Base-by-base conservation (phyloP, 257 asterid species). In the Echites panduratus region DNA sequence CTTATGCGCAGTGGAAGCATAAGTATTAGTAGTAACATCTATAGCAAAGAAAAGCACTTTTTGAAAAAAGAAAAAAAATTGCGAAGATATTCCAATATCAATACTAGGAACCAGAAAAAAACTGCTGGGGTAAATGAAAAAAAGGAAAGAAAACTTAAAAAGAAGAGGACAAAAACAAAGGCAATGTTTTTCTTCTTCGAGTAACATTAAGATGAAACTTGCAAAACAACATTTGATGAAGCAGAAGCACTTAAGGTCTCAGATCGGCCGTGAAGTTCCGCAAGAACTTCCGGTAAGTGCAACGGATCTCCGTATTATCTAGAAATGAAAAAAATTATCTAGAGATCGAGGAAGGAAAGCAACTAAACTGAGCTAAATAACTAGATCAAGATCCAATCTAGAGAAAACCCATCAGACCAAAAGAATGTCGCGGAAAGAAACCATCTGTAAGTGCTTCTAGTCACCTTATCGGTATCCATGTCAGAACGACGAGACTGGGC, bases 391-490 rank as follows among this genome's bases (percentile, higher is more conserved):
- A 70, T 58, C 76, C 24, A 61, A 58, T 27, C 50, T 58, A 44
- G 40, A 47, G 67, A 48, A 73, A 66, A 62, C 44, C 63, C 70
- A 78, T 70, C 62, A 9, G 67, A 14, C 47, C 4, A 32, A 20
- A 62, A 32, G 44, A 62, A 64, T 19, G 29, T 40, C 27, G 27
- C 38, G 27, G 26, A 9, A 24, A 14, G 4, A 64, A 62, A 2
- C n/a, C 59, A 53, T 4, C 10, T 50, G 7, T 75, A 9, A 35
- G 22, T 43, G 61, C 45, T 16, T 40, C 32, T 4, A 20, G 43
- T 49, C 44, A 89, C 96, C 97, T 85, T 86, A 77, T 84, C 93
- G 65, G 91, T 59, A 16, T 87, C 92, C 90, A 83, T 87, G 63
- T 76, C 84, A 43, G 87, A 73, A 27, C 84, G 81, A 7, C 77